Percentiles rank a stretch among this genome's conserved stretches.
These are phyloP conservation scores for Phalaenopsis aphrodite DNA, from an alignment of 106 monocot genomes.

Conservation along the genomic window DNA sequence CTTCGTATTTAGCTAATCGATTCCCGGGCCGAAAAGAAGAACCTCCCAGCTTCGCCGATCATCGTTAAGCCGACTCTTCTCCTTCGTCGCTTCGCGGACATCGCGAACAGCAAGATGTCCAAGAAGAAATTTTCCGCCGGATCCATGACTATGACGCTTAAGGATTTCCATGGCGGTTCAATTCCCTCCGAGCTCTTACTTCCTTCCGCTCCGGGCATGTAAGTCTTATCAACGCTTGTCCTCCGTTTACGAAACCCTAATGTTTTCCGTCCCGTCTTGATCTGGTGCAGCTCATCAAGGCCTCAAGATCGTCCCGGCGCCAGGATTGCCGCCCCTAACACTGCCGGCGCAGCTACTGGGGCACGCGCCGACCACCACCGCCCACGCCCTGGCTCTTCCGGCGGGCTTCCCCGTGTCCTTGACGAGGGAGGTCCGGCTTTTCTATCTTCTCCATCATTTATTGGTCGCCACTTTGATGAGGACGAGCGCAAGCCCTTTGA, in stretches of 20 bases:
- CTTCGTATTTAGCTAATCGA: not conserved
- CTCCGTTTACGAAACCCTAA: constrained; percentile 3
- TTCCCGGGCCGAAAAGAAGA: not conserved
- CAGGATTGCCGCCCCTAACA: constrained; percentile 15
- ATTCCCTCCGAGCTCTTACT: constrained; percentile 91
- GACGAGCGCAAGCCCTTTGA: constrained; percentile 98
- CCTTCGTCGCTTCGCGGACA: not conserved
- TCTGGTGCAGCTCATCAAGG: constrained; percentile 31
- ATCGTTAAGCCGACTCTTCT: not conserved
- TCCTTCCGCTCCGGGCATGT: constrained; percentile 94
- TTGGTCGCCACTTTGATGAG: constrained; percentile 91
- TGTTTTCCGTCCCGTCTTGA: not conserved
- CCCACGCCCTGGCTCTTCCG: constrained; percentile 45
- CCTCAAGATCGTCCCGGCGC: constrained; percentile 31
- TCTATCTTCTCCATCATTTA: constrained; percentile 27
- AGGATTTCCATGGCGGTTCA: constrained; percentile 97
- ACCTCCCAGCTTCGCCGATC: not conserved
- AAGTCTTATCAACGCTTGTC: constrained; percentile 12
- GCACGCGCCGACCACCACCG: constrained; percentile 22
- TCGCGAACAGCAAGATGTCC: constrained; percentile 39
- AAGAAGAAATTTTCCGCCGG: constrained; percentile 70
- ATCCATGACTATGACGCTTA: constrained; percentile 89
- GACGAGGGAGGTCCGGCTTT: constrained; percentile 38
- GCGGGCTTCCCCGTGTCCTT: constrained; percentile 8
- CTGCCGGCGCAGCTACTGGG: constrained; percentile 4